These are phyloP conservation scores for Skeletonema grethae DNA, from an alignment of 108 stramenopile genomes.

Conservation along the genomic window DNA sequence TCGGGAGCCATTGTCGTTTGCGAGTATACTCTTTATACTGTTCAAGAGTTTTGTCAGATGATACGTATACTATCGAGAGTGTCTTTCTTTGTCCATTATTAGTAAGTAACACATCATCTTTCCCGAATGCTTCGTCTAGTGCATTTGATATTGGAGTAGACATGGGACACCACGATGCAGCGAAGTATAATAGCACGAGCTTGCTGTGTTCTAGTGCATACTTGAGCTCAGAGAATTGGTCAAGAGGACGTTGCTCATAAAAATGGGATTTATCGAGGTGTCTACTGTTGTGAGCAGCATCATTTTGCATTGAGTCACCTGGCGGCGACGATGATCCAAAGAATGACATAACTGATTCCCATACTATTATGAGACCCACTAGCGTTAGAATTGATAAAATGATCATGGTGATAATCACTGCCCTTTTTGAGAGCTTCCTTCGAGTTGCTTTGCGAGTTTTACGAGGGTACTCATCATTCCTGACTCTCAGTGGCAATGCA, in stretches of 20 bases:
- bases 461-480: not conserved
- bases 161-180: conserved; percentile 76
- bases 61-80: conserved; percentile 66
- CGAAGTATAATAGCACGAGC: conserved; percentile 69
- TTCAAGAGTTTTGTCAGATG: conserved; percentile 57
- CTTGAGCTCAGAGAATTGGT: conserved; percentile 52
- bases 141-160: conserved; percentile 48
- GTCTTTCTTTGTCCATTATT: conserved; percentile 22
- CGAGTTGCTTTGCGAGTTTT: not conserved
- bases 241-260: conserved; percentile 34
- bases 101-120: conserved; percentile 30
- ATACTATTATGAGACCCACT: not conserved
- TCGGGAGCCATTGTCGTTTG: conserved; percentile 50
- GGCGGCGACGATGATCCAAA: not conserved
- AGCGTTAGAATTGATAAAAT: not conserved
- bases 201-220: conserved; percentile 61
- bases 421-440: not conserved
- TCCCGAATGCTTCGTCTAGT: conserved; percentile 49
- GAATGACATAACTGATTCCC: not conserved
- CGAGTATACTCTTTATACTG: conserved; percentile 46
- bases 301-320: not conserved
- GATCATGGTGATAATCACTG: not conserved
- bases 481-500: not conserved
- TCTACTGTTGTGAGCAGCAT: not conserved
- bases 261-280: not conserved